Base-by-base conservation (phyloP, 768 basidiomycete species). In the Lentinula sp. region DNA sequence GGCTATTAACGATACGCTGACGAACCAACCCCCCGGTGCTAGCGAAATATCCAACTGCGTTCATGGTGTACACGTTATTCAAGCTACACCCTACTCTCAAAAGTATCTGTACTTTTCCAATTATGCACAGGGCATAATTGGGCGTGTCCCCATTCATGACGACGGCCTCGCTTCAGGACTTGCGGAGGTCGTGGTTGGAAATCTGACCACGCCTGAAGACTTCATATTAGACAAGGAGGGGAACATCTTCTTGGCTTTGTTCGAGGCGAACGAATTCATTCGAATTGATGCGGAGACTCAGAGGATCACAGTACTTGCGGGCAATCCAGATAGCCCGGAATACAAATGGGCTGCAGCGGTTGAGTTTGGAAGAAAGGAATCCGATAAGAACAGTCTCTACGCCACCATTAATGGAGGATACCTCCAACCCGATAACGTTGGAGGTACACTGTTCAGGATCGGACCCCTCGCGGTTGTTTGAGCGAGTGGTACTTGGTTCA, bases 71-170 rank as follows among this genome's bases (percentile, higher is more conserved):
- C 54, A 55, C 18, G 39, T 55, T 37, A 4, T 55, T 50, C 49
- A 50, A 16, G 23, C 9, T 35, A 37, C 35, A 13, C 11, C 18
- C 39, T 5, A 55, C 23, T 35, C n/a, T 18, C 21, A 23, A 10
- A 55, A 42, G 21, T 55, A 55, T n/a, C 54, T 55, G 15, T 55
- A 55, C 54, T 55, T 55, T 55, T 40, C 54, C 54, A 55, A 55
- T n/a, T 43, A 21, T 42, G 54, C 39, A 37, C 34, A 55, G 37
- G 54, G 54, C 18, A 39, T 55, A 35, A 42, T 55, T 16, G 54
- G 54, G 4, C 54, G 54, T 3, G 54, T 55, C 54, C 34, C 54
- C 11, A 39, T 55, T 15, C 8, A 42, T 21, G 39, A 55, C 10
- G 21, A 40, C 10, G 54, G 54, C 8, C 39, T 40, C 23, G 37